Conservation (phyloP, 345 rosid species). For the Melastoma malabathricum region DNA sequence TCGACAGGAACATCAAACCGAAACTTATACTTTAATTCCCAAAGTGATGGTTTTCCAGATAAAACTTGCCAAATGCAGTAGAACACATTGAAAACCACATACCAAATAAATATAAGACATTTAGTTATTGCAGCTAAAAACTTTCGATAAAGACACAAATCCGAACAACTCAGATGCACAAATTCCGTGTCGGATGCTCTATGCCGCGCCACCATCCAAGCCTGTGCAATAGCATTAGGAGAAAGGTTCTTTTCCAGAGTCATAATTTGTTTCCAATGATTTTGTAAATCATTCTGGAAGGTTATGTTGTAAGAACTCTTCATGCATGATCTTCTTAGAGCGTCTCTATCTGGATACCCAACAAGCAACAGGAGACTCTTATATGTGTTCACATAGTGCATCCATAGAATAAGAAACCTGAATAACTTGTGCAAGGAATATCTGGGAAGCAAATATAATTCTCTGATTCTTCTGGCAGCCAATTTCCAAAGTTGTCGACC, state of each 20-base stretch:
- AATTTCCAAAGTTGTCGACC: constrained; percentile 73
- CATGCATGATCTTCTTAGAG: constrained; percentile 23
- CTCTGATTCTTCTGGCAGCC: constrained; percentile 56
- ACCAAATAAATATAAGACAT: constrained; percentile 26
- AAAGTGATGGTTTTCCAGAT: constrained; percentile 12
- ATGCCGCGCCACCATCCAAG: constrained; percentile 63
- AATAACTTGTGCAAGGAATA: constrained; percentile 43
- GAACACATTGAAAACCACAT: constrained; percentile 20
- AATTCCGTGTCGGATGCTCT: constrained; percentile 24
- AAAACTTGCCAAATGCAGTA: constrained; percentile 16
- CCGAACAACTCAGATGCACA: constrained; percentile 16
- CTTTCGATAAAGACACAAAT: constrained; percentile 13
- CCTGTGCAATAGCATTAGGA: constrained; percentile 68
- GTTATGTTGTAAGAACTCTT: constrained; percentile 33
- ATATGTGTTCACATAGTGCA: constrained; percentile 52
- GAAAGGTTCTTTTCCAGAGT: constrained; percentile 58
- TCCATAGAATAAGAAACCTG: constrained; percentile 42
- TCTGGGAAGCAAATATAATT: constrained; percentile 36
- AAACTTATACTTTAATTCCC: constrained; percentile 20
- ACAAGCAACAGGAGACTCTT: constrained; percentile 40
- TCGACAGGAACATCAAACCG: constrained; percentile 19
- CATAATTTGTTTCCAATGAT: constrained; percentile 44
- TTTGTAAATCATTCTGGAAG: constrained; percentile 29
- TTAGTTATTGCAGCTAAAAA: constrained; percentile 19
- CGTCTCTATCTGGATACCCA: constrained; percentile 38